Evolutionary conservation across 495 filamentous ascomycete species (phyloP).

Genomic region (Platismatia glauca): DNA sequence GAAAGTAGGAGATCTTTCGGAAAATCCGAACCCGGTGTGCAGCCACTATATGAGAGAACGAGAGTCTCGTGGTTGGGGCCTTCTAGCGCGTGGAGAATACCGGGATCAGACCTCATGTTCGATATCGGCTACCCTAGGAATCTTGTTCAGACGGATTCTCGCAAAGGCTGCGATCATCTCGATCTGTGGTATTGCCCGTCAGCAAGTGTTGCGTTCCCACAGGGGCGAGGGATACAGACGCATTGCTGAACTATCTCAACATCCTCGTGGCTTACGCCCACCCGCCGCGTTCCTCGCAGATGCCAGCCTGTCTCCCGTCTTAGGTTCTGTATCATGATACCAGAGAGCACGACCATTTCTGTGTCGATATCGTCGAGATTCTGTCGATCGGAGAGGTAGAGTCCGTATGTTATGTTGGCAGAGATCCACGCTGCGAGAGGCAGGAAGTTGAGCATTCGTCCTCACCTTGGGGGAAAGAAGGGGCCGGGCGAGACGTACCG

Average conservation of each 20-base stretch:
- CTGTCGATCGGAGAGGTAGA: constrained; percentile 47
- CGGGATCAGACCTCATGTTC: constrained; percentile 37
- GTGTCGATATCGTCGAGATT: constrained; percentile 46
- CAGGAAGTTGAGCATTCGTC: background rate
- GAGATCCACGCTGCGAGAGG: constrained; percentile 17
- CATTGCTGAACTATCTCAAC: constrained; percentile 33
- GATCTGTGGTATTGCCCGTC: constrained; percentile 29
- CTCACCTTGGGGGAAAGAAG: background rate
- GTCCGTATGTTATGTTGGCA: constrained; percentile 47
- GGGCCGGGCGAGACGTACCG: background rate
- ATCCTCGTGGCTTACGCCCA: constrained; percentile 44
- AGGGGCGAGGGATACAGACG: constrained; percentile 1
- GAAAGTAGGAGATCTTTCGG: too few species aligned
- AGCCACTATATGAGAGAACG: too few species aligned
- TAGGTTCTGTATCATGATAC: constrained; percentile 53
- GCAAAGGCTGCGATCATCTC: constrained; percentile 34
- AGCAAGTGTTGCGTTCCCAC: constrained; percentile 6
- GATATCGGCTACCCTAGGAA: constrained; percentile 41
- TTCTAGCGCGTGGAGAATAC: background rate
- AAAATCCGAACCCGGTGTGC: too few species aligned
- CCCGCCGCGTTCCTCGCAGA: constrained; percentile 43
- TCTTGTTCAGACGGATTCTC: constrained; percentile 33
- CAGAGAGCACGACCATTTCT: constrained; percentile 45
- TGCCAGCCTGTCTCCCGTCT: constrained; percentile 47
- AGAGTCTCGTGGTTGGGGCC: too few species aligned